These are phyloP conservation scores for Claviceps fusiformis DNA, from an alignment of 2,329 filamentous ascomycete genomes.

Conservation along the genomic window DNA sequence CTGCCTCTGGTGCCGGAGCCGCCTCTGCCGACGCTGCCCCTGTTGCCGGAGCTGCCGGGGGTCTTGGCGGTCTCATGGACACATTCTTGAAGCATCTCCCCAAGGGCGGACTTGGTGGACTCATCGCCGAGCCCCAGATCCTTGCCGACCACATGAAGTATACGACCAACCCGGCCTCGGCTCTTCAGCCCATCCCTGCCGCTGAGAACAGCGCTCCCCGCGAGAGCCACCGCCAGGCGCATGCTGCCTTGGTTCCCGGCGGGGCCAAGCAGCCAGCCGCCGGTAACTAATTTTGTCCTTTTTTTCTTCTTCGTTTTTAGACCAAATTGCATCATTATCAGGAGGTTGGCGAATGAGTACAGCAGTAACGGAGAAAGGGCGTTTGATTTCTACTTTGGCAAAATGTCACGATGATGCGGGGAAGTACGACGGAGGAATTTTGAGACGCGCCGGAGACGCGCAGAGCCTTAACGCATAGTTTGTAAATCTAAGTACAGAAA, in stretches of 20 bases:
- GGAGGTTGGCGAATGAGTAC: too few species aligned
- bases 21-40: neutral
- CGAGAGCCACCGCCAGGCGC: slow-evolving; percentile 1
- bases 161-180: neutral
- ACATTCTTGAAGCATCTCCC: neutral
- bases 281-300: neutral
- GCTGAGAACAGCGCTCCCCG: neutral
- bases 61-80: neutral
- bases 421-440: too few species aligned
- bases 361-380: too few species aligned
- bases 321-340: too few species aligned
- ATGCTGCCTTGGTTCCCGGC: neutral
- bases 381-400: too few species aligned
- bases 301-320: too few species aligned
- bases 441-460: too few species aligned
- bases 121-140: neutral
- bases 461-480: too few species aligned
- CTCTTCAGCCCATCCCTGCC: slow-evolving; percentile 1
- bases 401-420: too few species aligned
- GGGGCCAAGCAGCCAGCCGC: neutral
- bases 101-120: neutral
- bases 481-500: too few species aligned
- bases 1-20: neutral
- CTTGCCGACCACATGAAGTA: slow-evolving; percentile 1
- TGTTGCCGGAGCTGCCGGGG: neutral